These are phyloP conservation scores for Geosmithia putterillii DNA, from an alignment of 2,329 filamentous ascomycete species.

Conservation along the genomic window DNA sequence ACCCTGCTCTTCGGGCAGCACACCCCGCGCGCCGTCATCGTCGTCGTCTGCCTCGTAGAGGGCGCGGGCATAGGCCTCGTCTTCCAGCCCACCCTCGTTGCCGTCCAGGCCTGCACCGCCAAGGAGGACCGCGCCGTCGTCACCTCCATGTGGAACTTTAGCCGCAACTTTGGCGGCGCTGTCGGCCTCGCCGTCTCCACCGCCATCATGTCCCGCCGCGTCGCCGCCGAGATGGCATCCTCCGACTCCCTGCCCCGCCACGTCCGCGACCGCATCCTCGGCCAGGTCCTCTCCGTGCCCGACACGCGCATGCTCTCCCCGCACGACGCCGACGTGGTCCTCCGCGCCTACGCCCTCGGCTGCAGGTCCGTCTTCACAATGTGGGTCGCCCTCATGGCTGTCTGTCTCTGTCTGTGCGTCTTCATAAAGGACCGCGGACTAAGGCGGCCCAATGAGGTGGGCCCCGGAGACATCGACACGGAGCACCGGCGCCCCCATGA, in stretches of 20 bases:
- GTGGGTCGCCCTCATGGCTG: background rate
- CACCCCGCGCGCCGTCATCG: constrained; percentile 13
- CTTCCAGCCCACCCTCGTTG: constrained; percentile 23
- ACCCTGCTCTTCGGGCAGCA: constrained; percentile 11
- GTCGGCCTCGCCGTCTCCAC: constrained; percentile 8
- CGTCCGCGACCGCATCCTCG: background rate
- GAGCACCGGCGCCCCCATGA: background rate
- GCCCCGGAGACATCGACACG: background rate
- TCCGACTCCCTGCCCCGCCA: background rate
- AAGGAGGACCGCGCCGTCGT: constrained; percentile 22
- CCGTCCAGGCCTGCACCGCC: constrained; percentile 20
- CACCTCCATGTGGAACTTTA: constrained; percentile 24
- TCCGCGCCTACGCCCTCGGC: background rate
- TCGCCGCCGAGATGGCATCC: background rate
- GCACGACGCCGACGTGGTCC: background rate
- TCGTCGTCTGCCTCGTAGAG: constrained; percentile 17
- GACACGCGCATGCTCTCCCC: background rate
- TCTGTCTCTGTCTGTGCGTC: background rate
- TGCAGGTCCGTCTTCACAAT: background rate
- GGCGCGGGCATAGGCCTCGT: constrained; percentile 20
- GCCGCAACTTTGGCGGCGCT: constrained; percentile 19
- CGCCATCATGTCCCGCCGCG: constrained; percentile 8
- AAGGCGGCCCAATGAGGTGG: background rate
- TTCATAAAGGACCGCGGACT: background rate
- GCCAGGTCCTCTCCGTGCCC: background rate